These are phyloP conservation scores for Bryoerythrophyllum caledonicum DNA, from an alignment of 225 moss, liverwort and hornwort genomes.

Conservation along the genomic window DNA sequence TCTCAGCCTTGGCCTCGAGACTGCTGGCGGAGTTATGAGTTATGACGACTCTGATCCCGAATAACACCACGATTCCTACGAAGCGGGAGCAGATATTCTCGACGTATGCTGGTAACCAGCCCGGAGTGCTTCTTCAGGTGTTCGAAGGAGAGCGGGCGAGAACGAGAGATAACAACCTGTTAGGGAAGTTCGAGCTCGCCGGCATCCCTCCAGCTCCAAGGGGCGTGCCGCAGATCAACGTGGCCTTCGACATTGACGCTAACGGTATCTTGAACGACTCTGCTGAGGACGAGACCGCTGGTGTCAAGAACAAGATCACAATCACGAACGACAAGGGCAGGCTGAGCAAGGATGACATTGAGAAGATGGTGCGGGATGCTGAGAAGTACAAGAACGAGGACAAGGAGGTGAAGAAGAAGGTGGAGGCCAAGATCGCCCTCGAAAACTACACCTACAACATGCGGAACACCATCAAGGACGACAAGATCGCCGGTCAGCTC, in stretches of 20 bases:
- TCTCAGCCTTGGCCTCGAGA: conserved; percentile 45
- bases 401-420: conserved; percentile 40
- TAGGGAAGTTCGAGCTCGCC: conserved; percentile 43
- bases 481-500: conserved; percentile 32
- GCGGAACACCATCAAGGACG: conserved; percentile 35
- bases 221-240: conserved; percentile 37
- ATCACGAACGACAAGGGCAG: conserved; percentile 45
- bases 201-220: conserved; percentile 44
- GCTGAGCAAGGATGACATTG: conserved; percentile 39
- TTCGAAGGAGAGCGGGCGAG: conserved; percentile 43
- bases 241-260: conserved; percentile 35
- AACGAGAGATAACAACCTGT: conserved; percentile 36
- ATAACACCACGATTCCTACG: conserved; percentile 36
- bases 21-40: conserved; percentile 47
- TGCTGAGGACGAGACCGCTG: conserved; percentile 38
- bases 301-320: conserved; percentile 42
- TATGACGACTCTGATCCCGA: conserved; percentile 37
- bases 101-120: conserved; percentile 33
- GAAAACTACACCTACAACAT: conserved; percentile 40
- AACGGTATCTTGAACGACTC: conserved; percentile 44
- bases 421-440: conserved; percentile 39
- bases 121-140: conserved; percentile 42
- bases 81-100: conserved; percentile 43
- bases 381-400: conserved; percentile 40
- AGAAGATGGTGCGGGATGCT: conserved; percentile 37